Evolutionary conservation across 768 basidiomycete genomes (phyloP).

Genomic region (Leccinum longicurvipes): DNA sequence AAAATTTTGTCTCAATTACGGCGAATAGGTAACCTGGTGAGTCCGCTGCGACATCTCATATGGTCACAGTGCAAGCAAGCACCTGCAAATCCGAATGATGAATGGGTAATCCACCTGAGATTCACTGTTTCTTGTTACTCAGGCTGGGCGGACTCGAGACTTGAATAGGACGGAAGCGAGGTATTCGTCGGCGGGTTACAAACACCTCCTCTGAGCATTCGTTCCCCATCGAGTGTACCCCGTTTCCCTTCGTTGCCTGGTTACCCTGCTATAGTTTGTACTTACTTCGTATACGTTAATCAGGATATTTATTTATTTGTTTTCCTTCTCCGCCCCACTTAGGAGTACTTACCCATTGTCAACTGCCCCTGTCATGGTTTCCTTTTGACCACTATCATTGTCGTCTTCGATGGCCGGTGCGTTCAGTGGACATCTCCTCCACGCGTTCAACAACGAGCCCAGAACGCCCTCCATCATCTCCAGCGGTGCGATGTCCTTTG

Average conservation of each 20-base stretch:
- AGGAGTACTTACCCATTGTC: no score
- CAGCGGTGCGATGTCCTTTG: conserved; percentile 60
- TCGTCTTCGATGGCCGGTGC: conserved; percentile 50
- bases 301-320: no score
- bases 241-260: no score
- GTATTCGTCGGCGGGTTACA: no score
- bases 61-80: not conserved
- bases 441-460: conserved; percentile 35
- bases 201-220: no score
- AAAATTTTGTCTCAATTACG: no score
- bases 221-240: no score
- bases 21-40: no score
- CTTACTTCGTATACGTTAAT: no score
- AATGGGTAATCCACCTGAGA: not conserved
- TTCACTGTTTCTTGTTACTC: not conserved
- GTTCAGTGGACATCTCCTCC: conserved; percentile 56
- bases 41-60: not conserved
- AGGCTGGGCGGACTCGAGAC: not conserved
- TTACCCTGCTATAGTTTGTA: no score
- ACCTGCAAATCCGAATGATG: not conserved
- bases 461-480: conserved; percentile 37
- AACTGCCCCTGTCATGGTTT: conserved; percentile 1
- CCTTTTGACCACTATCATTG: conserved; percentile 12
- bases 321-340: no score
- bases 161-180: not conserved